Percentiles rank a stretch among this genome's conserved stretches.
These are phyloP conservation scores for Pseudogymnoascus sp. DNA, from an alignment of 2,329 filamentous ascomycete species.

Conservation along the genomic window DNA sequence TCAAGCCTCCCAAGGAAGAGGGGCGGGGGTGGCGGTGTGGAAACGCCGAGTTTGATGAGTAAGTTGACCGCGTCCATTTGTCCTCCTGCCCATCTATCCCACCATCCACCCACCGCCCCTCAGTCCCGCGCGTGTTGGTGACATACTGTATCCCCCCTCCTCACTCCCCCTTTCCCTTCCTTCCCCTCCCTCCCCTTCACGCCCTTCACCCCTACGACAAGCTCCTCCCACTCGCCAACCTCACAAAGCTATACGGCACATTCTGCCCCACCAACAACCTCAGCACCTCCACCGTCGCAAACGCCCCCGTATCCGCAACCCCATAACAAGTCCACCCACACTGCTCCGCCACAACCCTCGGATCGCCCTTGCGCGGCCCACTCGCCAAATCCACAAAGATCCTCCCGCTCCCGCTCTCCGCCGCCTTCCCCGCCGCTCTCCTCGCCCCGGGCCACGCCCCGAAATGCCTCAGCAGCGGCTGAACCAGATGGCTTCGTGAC, in stretches of 20 bases:
- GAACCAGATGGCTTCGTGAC: conserved; percentile 70
- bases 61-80: too few species aligned
- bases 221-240: conserved; percentile 56
- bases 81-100: too few species aligned
- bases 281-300: conserved; percentile 75
- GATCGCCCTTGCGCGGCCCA: conserved; percentile 56
- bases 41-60: too few species aligned
- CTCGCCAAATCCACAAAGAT: conserved; percentile 74
- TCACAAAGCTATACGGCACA: conserved; percentile 79
- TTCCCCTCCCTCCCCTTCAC: too few species aligned
- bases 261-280: conserved; percentile 75
- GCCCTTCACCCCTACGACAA: conserved; percentile 29
- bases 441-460: conserved; percentile 34
- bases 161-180: too few species aligned
- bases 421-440: conserved; percentile 28
- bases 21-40: too few species aligned
- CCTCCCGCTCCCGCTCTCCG: conserved; percentile 39
- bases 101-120: too few species aligned
- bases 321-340: conserved; percentile 75
- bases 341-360: conserved; percentile 59
- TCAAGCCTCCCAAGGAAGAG: too few species aligned
- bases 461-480: conserved; percentile 68
- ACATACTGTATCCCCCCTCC: too few species aligned
- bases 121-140: too few species aligned
- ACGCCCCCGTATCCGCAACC: conserved; percentile 70